Conservation (phyloP, 306 rosid genomes). For the Sechiopsis laciniata region DNA sequence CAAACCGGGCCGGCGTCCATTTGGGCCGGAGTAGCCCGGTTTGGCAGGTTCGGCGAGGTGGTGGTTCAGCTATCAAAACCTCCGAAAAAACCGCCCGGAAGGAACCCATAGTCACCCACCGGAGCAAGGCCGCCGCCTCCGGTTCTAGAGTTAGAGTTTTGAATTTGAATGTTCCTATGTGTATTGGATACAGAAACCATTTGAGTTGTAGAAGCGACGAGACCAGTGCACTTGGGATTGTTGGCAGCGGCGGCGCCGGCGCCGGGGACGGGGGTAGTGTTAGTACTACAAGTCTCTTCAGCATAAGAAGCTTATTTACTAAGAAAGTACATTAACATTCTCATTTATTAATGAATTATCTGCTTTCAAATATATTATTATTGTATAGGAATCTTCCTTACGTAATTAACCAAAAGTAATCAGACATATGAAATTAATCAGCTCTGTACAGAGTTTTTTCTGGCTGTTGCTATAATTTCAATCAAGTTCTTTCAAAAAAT, state of each 20-base stretch:
- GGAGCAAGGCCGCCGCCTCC: background rate
- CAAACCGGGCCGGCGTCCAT: conserved; percentile 70
- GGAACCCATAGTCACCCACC: conserved; percentile 7
- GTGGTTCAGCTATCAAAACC: conserved; percentile 28
- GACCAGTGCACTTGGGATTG: conserved; percentile 30
- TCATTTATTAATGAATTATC: no score
- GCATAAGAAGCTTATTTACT: conserved; percentile 65
- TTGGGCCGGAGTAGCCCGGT: conserved; percentile 90
- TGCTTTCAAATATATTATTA: background rate
- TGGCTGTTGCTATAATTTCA: background rate
- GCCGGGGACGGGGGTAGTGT: conserved; percentile 21
- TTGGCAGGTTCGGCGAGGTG: conserved; percentile 71
- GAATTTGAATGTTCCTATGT: conserved; percentile 78
- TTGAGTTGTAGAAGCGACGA: conserved; percentile 67
- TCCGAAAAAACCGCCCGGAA: conserved; percentile 33
- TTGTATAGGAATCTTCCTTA: no score
- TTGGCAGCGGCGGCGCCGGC: conserved; percentile 15
- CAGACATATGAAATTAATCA: conserved; percentile 3
- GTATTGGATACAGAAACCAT: conserved; percentile 62
- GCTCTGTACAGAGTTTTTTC: conserved; percentile 17
- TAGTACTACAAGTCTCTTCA: conserved; percentile 43
- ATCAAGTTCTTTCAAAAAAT: background rate
- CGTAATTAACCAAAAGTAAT: conserved; percentile 15
- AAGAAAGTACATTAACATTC: conserved; percentile 51
- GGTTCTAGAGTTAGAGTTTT: conserved; percentile 42